Evolutionary conservation across 1,284 basidiomycete genomes (phyloP), one percentile per base, ranked within the genome.

Genomic region (Melanopsichium pennsylvanicum): DNA sequence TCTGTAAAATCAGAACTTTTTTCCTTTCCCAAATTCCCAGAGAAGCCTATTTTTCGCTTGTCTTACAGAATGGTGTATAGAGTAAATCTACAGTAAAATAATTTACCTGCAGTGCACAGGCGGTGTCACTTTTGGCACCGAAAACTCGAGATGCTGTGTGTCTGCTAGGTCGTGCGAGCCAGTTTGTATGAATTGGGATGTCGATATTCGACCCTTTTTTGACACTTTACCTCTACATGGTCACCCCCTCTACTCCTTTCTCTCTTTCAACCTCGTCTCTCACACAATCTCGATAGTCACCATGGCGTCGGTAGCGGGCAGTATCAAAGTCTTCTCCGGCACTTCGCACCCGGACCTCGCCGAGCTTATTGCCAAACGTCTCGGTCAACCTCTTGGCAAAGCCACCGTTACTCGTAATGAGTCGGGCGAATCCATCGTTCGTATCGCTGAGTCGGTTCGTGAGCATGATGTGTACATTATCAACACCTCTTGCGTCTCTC

Each of bases 381-480:
- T 80, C 10, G 77, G 77, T 13, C 71, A 72, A 31, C 74, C 76
- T 10, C 70, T 80, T 1, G 77, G 77, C 50, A 70, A 73, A 31
- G 72, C 92, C 15, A 90, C 91, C 73, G 88, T 97, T 47, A 88
- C 88, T 39, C 88, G 89, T 80, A 95, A 92, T 79, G 91, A 91
- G 15, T 90, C 94, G 66, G 94, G 94, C 62, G 94, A 97, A 84
- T 91, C 90, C 44, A 88, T 88, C 78, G 90, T 98, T 57, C 90
- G 90, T 63, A 93, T 98, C 80, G 86, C 87, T 55, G 96, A 98
- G 84, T 93, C 91, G 51, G 96, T 98, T 27, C 90, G 95, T 57
- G 95, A 98, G 83, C 91, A 93, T 83, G 96, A 98, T 83, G 96
- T 98, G 52, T 98, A 98, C 85, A 97, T 98, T 82, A 89, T 98